These are phyloP conservation scores for Phytophthora tentaculata DNA, from an alignment of 352 stramenopile species.

Conservation along the genomic window DNA sequence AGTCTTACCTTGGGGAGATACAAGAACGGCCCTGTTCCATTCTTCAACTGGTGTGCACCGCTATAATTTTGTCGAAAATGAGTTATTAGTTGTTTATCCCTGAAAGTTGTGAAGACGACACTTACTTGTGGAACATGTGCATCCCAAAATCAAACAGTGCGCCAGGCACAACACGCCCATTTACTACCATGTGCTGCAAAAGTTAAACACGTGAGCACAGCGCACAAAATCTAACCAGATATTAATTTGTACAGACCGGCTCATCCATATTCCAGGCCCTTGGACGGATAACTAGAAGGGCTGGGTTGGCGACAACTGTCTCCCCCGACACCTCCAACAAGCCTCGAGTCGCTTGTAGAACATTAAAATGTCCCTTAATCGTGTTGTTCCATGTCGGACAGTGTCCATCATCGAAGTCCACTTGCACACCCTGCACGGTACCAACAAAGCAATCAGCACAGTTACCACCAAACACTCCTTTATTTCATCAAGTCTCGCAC, in stretches of 20 bases:
- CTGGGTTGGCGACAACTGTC: constrained; percentile 42
- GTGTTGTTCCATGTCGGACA: constrained; percentile 94
- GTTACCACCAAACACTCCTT: neutral
- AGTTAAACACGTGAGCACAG: constrained; percentile 5
- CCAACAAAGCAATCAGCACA: constrained; percentile 1
- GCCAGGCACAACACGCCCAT: constrained; percentile 86
- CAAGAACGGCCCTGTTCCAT: constrained; percentile 90
- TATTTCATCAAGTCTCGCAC: constrained; percentile 19
- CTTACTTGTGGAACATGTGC: constrained; percentile 96
- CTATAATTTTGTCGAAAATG: constrained; percentile 24
- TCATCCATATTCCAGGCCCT: constrained; percentile 97
- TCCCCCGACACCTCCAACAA: constrained; percentile 41
- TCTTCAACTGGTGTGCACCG: constrained; percentile 74
- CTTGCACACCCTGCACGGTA: constrained; percentile 58
- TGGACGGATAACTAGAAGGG: constrained; percentile 93
- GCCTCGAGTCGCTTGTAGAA: constrained; percentile 90
- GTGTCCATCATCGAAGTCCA: constrained; percentile 82
- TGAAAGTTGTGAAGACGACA: neutral
- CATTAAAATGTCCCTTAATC: constrained; percentile 90
- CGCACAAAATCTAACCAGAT: neutral
- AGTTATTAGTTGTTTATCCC: neutral
- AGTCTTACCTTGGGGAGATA: constrained; percentile 92
- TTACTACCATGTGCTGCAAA: constrained; percentile 88
- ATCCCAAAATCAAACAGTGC: constrained; percentile 95
- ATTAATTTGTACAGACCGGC: constrained; percentile 46